These are phyloP conservation scores for Entomortierella beljakovae DNA, from an alignment of 192 early-diverging fungal species.

Conservation along the genomic window DNA sequence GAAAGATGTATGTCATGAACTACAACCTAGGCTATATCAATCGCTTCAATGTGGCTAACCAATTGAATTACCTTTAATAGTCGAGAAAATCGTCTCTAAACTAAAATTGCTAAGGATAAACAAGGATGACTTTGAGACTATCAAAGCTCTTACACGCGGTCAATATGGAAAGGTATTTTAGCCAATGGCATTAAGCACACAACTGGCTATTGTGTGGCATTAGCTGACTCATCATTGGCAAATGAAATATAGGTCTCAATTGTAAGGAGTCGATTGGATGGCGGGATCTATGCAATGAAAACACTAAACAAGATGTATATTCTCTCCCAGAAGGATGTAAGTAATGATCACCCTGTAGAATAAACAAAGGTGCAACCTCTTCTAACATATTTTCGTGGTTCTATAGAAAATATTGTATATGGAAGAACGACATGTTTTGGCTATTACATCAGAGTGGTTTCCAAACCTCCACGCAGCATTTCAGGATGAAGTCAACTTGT, in stretches of 20 bases:
- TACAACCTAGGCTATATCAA: too few relatives aligned
- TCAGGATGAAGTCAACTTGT: constrained; percentile 67
- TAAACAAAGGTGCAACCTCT: background rate
- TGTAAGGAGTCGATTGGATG: constrained; percentile 76
- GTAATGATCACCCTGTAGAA: constrained; percentile 76
- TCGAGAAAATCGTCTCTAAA: constrained; percentile 40
- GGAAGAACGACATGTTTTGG: constrained; percentile 85
- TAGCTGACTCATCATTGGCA: background rate
- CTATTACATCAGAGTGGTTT: constrained; percentile 76
- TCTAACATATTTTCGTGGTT: background rate
- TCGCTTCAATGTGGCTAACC: too few relatives aligned
- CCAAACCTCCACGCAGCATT: constrained; percentile 78
- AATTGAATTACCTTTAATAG: too few relatives aligned
- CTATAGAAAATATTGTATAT: constrained; percentile 87
- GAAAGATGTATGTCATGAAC: constrained; percentile 47
- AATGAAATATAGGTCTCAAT: constrained; percentile 75
- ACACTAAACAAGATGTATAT: constrained; percentile 78
- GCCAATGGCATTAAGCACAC: background rate
- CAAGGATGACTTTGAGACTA: constrained; percentile 78
- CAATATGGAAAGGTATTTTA: constrained; percentile 72
- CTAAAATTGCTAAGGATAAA: constrained; percentile 68
- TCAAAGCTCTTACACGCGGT: constrained; percentile 80
- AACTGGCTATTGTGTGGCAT: background rate
- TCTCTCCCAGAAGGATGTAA: constrained; percentile 81
- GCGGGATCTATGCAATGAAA: constrained; percentile 88